phyloP scores from a whole-genome alignment of 805 yeast genomes.

The Wickerhamiella siamensis region DNA sequence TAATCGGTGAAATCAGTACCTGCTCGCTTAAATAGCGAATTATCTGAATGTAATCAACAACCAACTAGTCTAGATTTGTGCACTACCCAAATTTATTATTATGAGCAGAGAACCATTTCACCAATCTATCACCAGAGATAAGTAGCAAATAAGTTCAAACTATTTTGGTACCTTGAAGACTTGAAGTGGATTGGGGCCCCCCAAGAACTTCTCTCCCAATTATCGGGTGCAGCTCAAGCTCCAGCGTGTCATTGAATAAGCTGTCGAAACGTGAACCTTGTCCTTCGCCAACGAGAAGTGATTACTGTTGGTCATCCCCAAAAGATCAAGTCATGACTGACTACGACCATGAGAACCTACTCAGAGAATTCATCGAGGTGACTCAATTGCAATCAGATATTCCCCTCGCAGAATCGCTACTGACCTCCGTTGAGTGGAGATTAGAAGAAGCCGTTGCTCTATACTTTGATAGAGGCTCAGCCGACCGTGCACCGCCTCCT shows the following conservation, averaged over 20 bases:
- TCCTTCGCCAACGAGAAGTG: neutral
- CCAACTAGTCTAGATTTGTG: too few relatives aligned
- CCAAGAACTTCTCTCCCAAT: neutral
- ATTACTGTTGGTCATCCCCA: neutral
- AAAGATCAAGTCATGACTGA: neutral
- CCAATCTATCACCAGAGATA: neutral
- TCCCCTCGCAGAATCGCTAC: conserved; percentile 20
- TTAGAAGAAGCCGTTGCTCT: conserved; percentile 23
- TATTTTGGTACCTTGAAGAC: neutral
- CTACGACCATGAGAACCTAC: neutral
- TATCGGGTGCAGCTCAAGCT: neutral
- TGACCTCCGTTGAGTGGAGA: conserved; percentile 27
- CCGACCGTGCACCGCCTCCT: too few relatives aligned
- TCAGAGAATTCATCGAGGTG: conserved; percentile 22
- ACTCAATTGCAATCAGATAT: conserved; percentile 23
- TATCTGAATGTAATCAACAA: too few relatives aligned
- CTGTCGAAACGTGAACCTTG: neutral
- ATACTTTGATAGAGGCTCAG: conserved; percentile 15
- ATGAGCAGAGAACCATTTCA: too few relatives aligned
- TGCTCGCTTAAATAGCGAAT: too few relatives aligned
- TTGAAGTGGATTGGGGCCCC: neutral
- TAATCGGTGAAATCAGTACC: too few relatives aligned
- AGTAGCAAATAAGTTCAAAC: neutral
- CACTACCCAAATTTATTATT: too few relatives aligned
- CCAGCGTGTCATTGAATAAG: neutral